Conservation (phyloP, 768 basidiomycete genomes). For the Suillus occidentalis region DNA sequence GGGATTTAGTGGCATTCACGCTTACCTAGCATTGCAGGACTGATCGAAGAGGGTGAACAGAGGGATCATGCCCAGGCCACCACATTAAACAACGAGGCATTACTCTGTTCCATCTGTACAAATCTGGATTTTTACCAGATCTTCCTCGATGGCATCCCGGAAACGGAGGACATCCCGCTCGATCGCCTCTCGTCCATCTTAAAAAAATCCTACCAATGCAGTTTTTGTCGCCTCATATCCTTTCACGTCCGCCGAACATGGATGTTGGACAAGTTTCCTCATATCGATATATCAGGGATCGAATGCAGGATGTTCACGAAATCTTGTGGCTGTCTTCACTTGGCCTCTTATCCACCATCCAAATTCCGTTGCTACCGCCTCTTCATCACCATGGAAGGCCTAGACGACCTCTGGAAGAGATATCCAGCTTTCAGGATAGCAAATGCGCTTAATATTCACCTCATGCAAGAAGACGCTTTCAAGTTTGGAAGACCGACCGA, state of each 20-base stretch:
- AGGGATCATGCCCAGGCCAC: background rate
- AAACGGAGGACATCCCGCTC: background rate
- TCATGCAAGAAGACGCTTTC: slow-evolving; percentile 8
- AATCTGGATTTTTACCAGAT: slow-evolving; percentile 1
- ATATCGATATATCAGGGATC: slow-evolving; percentile 3
- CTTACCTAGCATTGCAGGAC: background rate
- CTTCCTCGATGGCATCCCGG: slow-evolving; percentile 4
- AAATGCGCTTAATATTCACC: slow-evolving; percentile 1
- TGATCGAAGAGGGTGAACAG: background rate
- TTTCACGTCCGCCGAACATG: slow-evolving; percentile 7
- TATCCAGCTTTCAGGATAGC: background rate
- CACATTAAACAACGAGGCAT: background rate
- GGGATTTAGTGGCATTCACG: background rate
- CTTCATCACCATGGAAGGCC: background rate
- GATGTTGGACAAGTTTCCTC: slow-evolving; percentile 6
- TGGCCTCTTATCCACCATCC: background rate
- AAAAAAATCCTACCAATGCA: slow-evolving; percentile 8
- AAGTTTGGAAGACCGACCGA: slow-evolving; percentile 6
- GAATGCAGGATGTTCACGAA: slow-evolving; percentile 3
- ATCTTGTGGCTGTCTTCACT: background rate
- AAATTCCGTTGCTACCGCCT: slow-evolving; percentile 7
- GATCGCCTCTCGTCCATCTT: slow-evolving; percentile 4
- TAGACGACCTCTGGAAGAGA: background rate
- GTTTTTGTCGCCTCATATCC: slow-evolving; percentile 5
- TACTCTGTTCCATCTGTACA: slow-evolving; percentile 10